A percentile compares a stretch with the other conserved stretches of the same genome.
These are phyloP conservation scores for Fusarium torreyae DNA, from an alignment of 2,329 filamentous ascomycete genomes.

Conservation along the genomic window DNA sequence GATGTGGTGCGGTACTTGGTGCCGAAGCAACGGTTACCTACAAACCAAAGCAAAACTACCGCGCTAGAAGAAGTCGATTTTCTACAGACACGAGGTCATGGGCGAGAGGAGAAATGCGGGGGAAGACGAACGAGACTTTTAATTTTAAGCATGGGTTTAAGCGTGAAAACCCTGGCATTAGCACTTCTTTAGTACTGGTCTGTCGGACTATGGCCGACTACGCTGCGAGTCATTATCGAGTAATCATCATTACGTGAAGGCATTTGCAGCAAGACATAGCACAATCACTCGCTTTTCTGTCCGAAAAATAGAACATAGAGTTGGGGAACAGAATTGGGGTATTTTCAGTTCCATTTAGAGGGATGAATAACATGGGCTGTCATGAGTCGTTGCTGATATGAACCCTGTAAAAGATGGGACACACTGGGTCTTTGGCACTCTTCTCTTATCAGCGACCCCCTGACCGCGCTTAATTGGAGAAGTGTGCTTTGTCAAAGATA, in stretches of 20 bases:
- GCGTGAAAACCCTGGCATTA: conserved; percentile 16
- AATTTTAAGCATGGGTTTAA: conserved; percentile 45
- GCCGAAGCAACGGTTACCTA: conserved; percentile 17
- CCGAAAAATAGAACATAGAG: neutral
- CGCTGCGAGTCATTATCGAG: conserved; percentile 22
- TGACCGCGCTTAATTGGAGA: conserved; percentile 39
- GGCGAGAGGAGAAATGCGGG: conserved; percentile 41
- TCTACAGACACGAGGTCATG: conserved; percentile 1
- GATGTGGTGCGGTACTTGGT: conserved; percentile 1
- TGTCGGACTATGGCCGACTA: conserved; percentile 33
- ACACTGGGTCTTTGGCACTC: neutral
- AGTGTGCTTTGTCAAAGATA: conserved; percentile 31
- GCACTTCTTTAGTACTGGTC: neutral
- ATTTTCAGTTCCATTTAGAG: neutral
- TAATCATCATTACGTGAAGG: conserved; percentile 6
- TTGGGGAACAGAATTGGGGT: neutral
- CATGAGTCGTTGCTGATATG: conserved; percentile 3
- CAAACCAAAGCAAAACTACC: conserved; percentile 9
- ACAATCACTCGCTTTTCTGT: neutral
- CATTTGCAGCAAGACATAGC: neutral
- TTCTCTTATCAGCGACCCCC: conserved; percentile 34
- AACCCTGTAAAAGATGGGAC: conserved; percentile 14
- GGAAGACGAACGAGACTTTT: conserved; percentile 13
- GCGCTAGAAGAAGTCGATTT: conserved; percentile 6
- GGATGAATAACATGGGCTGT: conserved; percentile 3